phyloP scores from a whole-genome alignment of 768 basidiomycete species.

The Boletus rubroflammeus region DNA sequence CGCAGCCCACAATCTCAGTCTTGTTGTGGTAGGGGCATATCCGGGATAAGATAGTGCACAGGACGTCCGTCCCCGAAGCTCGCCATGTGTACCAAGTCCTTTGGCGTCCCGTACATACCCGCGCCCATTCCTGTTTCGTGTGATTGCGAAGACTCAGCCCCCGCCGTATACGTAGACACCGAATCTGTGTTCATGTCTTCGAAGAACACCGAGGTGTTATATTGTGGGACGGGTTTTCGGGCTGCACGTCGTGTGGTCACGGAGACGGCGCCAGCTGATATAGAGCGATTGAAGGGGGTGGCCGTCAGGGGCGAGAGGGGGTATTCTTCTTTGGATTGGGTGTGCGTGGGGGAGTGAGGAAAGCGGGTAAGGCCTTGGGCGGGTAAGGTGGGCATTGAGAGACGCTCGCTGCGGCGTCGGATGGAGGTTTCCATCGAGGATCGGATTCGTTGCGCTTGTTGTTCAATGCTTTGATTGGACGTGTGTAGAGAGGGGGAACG shows the following conservation, averaged over 20 bases:
- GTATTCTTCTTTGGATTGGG: conserved; percentile 29
- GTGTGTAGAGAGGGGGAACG: conserved; percentile 8
- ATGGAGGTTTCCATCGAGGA: conserved; percentile 30
- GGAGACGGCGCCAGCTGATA: conserved; percentile 25
- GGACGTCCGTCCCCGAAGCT: conserved; percentile 45
- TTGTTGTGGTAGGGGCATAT: conserved; percentile 43
- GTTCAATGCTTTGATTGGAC: conserved; percentile 23
- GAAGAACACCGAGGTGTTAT: conserved; percentile 34
- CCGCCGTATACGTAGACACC: conserved; percentile 18
- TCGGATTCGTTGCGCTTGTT: conserved; percentile 31
- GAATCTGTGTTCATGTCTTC: conserved; percentile 23
- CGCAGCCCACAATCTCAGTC: conserved; percentile 19
- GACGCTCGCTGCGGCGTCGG: conserved; percentile 25
- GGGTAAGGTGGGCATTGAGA: conserved; percentile 29
- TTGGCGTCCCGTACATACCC: conserved; percentile 8
- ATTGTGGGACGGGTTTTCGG: conserved; percentile 58
- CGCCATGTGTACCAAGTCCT: conserved; percentile 37
- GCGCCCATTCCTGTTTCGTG: conserved; percentile 20
- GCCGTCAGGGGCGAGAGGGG: conserved; percentile 23
- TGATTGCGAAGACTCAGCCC: conserved; percentile 29
- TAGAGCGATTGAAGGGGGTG: conserved; percentile 27
- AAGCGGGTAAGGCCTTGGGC: conserved; percentile 12
- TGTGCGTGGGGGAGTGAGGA: conserved; percentile 13
- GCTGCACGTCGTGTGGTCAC: conserved; percentile 32
- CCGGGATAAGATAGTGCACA: conserved; percentile 58